Conservation (phyloP, 345 rosid genomes). For the Capsella bursapastoris region DNA sequence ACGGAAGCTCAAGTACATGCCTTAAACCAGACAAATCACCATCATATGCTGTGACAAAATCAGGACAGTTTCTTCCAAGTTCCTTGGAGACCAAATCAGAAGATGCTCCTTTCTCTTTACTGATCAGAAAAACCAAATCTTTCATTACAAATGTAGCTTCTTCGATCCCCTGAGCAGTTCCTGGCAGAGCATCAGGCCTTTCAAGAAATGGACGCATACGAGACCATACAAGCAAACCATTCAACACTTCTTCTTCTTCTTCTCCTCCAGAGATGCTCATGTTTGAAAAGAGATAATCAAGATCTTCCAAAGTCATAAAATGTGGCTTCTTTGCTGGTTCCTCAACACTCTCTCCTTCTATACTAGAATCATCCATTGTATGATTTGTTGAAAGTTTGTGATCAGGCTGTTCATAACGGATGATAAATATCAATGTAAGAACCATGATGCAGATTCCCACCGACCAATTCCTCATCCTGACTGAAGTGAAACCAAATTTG, state of each 20-base stretch:
- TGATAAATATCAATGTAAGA: slow-evolving; percentile 60
- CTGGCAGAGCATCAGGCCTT: slow-evolving; percentile 78
- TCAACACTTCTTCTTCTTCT: slow-evolving; percentile 46
- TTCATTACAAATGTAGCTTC: slow-evolving; percentile 79
- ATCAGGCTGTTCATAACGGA: slow-evolving; percentile 58
- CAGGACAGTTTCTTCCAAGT: slow-evolving; percentile 55
- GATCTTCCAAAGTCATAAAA: slow-evolving; percentile 56
- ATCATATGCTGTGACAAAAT: slow-evolving; percentile 49
- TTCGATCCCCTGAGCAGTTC: slow-evolving; percentile 72
- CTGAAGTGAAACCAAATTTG: slow-evolving; percentile 46
- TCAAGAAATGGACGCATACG: slow-evolving; percentile 65
- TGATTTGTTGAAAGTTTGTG: slow-evolving; percentile 54
- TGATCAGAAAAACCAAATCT: slow-evolving; percentile 48
- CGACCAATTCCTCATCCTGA: slow-evolving; percentile 74
- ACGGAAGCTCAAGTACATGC: slow-evolving; percentile 65
- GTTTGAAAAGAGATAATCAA: slow-evolving; percentile 57
- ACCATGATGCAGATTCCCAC: slow-evolving; percentile 68
- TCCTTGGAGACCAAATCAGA: slow-evolving; percentile 25
- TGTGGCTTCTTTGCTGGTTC: slow-evolving; percentile 49
- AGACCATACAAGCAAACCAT: slow-evolving; percentile 66
- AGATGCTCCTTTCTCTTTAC: slow-evolving; percentile 44
- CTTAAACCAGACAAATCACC: slow-evolving; percentile 42
- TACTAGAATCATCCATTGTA: slow-evolving; percentile 42
- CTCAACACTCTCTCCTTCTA: slow-evolving; percentile 34
- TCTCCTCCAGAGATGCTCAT: slow-evolving; percentile 46